These are phyloP conservation scores for Antrodiella citrinella DNA, from an alignment of 768 basidiomycete species.

Conservation along the genomic window DNA sequence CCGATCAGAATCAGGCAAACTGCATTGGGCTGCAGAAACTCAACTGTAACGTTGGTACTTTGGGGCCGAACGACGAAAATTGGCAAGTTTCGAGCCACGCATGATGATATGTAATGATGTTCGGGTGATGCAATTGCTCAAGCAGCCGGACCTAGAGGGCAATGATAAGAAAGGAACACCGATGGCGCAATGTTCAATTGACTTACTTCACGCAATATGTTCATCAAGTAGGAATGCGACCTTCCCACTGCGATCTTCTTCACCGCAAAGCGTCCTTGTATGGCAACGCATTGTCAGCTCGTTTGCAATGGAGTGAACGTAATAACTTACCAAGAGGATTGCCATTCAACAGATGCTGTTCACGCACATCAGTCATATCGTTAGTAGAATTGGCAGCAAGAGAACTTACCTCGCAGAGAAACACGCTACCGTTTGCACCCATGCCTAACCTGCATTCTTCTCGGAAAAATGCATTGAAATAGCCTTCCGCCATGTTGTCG, in stretches of 20 bases:
- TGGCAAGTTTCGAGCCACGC: slow-evolving; percentile 84
- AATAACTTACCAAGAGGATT: slow-evolving; percentile 71
- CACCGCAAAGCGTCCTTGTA: slow-evolving; percentile 79
- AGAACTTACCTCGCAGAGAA: slow-evolving; percentile 65
- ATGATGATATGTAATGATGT: slow-evolving; percentile 94
- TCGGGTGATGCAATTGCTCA: slow-evolving; percentile 81
- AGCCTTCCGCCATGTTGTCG: slow-evolving; percentile 82
- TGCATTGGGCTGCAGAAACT: not conserved
- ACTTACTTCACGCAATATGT: slow-evolving; percentile 67
- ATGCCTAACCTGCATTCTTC: slow-evolving; percentile 87
- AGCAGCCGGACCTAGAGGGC: slow-evolving; percentile 74
- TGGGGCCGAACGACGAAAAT: slow-evolving; percentile 85
- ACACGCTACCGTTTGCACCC: slow-evolving; percentile 93
- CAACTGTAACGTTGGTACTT: slow-evolving; percentile 81
- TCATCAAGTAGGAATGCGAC: slow-evolving; percentile 78
- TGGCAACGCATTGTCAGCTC: too few species aligned
- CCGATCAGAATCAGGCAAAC: slow-evolving; percentile 1
- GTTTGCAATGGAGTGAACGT: too few species aligned
- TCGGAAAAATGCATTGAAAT: slow-evolving; percentile 88
- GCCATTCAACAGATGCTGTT: slow-evolving; percentile 77
- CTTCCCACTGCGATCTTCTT: slow-evolving; percentile 96
- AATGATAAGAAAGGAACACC: not conserved
- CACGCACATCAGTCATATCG: not conserved
- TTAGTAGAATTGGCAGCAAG: not conserved
- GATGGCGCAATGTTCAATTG: not conserved